Base-by-base conservation (phyloP, 495 filamentous ascomycete genomes). In the Aspergillus kassunensis region DNA sequence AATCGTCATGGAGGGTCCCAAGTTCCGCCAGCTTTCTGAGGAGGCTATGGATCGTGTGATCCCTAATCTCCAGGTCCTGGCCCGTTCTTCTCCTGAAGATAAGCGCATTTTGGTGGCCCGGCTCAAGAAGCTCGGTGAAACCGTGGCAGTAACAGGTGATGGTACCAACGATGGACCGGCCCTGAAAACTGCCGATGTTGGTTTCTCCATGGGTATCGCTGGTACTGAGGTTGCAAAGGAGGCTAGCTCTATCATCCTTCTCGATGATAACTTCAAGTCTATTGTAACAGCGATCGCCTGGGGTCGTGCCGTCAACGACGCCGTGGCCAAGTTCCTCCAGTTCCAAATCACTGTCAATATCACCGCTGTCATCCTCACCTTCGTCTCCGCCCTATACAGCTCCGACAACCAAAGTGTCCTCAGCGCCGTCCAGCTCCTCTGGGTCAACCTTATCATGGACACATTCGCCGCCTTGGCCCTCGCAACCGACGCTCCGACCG, bases 401-500 rank as follows among this genome's bases (percentile, higher is more conserved):
- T 61, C 60, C 5, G 68, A 81, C 6, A 82, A 84, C 59, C 65
- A 76, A 24, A 87, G 88, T 40, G 90, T 95, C 40, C 72, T 95
- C 27, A 92, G 80, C 4, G 89, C 90, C 7, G 90, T 95, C 15
- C 90, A 95, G 70, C 76, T 95, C 20, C 78, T 95, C 13, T 95
- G 90, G 90, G 87, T 95, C 55, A 95, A 95, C 57, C 74, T 95
- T 54, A 95, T 95, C 65, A 95, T 95, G 90, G 90, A 95, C 57
- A 93, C 90, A 0, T 89, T 95, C 54, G 90, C 90, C 21, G 90
- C 90, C 13, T 74, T 95, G 12, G 90, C 90, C 23, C 75, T 95
- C 60, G 90, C 90, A 10, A 95, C 90, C 6, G 90, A 95, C 57
- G 85, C 87, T 27, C 90, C 90, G 21, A 85, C 83, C 0, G 83